Evolutionary conservation across 805 yeast genomes (phyloP).

Genomic region (Lipomyces yamadae): DNA sequence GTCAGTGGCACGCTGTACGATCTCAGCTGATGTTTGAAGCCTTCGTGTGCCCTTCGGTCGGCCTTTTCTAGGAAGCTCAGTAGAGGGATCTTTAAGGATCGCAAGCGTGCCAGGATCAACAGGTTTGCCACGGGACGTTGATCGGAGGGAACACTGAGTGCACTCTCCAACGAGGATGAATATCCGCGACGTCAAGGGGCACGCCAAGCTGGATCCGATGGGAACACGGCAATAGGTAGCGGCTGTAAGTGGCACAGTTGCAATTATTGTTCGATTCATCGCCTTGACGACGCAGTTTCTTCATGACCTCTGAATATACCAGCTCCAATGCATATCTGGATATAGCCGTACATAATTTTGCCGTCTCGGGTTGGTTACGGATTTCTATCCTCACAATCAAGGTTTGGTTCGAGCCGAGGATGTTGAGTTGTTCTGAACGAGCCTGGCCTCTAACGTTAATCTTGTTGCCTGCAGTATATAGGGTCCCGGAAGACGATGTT

Average conservation of each 20-base stretch:
- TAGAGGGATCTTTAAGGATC: too few species aligned
- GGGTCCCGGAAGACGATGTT: background rate
- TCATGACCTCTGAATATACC: background rate
- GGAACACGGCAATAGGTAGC: background rate
- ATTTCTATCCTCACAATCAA: background rate
- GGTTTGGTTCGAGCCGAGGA: background rate
- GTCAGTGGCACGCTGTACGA: too few species aligned
- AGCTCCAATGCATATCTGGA: too few species aligned
- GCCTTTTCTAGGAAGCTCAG: too few species aligned
- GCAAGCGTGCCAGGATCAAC: too few species aligned
- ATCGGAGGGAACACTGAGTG: background rate
- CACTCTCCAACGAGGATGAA: background rate
- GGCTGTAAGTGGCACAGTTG: background rate
- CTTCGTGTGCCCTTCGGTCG: too few species aligned
- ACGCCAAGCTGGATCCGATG: background rate
- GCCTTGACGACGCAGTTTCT: background rate
- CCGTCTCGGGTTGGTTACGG: background rate
- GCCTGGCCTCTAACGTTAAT: background rate
- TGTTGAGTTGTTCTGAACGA: background rate
- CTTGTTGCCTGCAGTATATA: slow-evolving; percentile 42
- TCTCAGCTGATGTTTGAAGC: too few species aligned
- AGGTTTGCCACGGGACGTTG: too few species aligned
- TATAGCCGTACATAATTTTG: too few species aligned
- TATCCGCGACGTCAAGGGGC: background rate
- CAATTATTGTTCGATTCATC: background rate